Base-by-base conservation (phyloP, 1,139 yeast species). In the Candida sanyaensis region DNA sequence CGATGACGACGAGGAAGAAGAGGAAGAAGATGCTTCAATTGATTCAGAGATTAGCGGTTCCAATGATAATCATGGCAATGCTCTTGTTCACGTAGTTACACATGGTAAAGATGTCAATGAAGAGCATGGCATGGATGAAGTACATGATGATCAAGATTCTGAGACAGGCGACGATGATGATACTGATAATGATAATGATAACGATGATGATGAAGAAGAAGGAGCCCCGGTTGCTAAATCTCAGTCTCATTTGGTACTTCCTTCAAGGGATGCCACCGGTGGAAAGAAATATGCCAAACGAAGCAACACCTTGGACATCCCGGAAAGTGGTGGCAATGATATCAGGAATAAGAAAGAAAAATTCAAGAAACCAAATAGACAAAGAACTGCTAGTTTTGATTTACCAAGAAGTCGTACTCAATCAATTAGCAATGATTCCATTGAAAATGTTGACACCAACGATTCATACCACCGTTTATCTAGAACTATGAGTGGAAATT, bases 401-500 rank as follows among this genome's bases (percentile, higher is more conserved):
- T 28, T 41, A 11, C 30, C 43, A 12, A 11, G 31, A 36, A 21
- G 13, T n/a, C 6, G 37, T 5, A 40, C 31, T n/a, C 29, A 36
- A n/a, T 48, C 53, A 5, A 28, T 36, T 24, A 44, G 42, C 3
- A 42, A 43, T 13, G 53, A 50, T 6, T 42, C 54, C 1, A 41
- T 46, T 7, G 41, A 49, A 13, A n/a, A 47, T 43, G 45, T 37
- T 23, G 58, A 55, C 26, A 55, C 55, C 4, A 64, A 61, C 39
- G 58, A 55, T 24, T 62, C 56, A 11, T 57, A 57, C 24, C 41
- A 31, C 27, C 44, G 56, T 43, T 46, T 51, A 38, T 39, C 63
- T 6, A 53, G 63, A 42, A 58, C 56, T 34, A 79, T 78, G 79
- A 79, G 84, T 48, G 70, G 84, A 0, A 77, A 75, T 54, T 93